A percentile compares a stretch with the other conserved stretches of the same genome.
Conservation (phyloP, 495 filamentous ascomycete genomes). For the Aspergillus asperescens region DNA sequence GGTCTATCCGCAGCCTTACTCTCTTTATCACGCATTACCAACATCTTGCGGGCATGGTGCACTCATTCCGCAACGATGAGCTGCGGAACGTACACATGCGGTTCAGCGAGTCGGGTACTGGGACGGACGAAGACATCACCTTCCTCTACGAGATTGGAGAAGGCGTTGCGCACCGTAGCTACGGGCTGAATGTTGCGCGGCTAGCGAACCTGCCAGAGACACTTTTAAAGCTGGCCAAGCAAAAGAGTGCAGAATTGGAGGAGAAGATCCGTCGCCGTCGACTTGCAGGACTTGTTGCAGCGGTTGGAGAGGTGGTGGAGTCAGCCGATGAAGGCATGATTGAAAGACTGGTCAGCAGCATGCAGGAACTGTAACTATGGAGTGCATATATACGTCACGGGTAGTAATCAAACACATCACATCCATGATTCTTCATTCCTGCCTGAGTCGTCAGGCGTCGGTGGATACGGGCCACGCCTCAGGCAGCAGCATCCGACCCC, state of each 20-base stretch:
- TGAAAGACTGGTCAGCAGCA: constrained; percentile 32
- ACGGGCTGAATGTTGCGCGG: constrained; percentile 89
- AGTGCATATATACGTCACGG: neutral
- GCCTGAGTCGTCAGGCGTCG: neutral
- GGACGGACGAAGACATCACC: constrained; percentile 55
- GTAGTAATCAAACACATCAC: no score
- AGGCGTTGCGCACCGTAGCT: constrained; percentile 87
- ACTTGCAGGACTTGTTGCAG: constrained; percentile 40
- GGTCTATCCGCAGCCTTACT: constrained; percentile 66
- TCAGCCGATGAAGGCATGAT: constrained; percentile 24
- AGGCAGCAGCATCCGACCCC: neutral
- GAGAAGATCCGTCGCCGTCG: constrained; percentile 58
- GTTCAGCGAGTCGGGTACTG: constrained; percentile 55
- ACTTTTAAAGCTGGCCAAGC: constrained; percentile 70
- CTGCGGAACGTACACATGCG: constrained; percentile 79
- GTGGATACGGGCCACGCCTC: neutral
- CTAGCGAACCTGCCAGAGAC: constrained; percentile 73
- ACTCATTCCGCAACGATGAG: constrained; percentile 54
- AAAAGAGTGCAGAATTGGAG: constrained; percentile 79
- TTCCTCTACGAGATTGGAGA: constrained; percentile 81
- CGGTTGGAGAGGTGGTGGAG: constrained; percentile 39
- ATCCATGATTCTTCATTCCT: no score
- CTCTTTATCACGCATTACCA: constrained; percentile 99
- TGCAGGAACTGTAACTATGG: constrained; percentile 33
- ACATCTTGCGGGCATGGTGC: constrained; percentile 65